A percentile compares a stretch with the other conserved stretches of the same genome.
Conservation (phyloP, 2,329 filamentous ascomycete species). For the Neofusicoccum ribis region DNA sequence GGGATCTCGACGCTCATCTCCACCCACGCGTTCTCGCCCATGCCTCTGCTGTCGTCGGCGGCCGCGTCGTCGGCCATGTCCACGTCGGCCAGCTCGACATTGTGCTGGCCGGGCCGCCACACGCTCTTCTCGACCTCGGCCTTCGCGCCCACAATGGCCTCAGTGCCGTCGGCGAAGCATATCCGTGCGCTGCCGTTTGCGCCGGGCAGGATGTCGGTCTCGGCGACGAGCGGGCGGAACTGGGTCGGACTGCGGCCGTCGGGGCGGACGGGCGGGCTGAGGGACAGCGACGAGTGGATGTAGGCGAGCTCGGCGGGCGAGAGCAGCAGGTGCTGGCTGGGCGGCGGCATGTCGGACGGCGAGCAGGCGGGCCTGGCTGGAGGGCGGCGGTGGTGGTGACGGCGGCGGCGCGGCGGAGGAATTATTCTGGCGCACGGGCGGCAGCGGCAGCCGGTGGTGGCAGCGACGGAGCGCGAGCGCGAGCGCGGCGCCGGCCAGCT, state of each 20-base stretch:
- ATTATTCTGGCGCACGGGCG: slow-evolving; percentile 17
- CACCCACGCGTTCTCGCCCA: slow-evolving; percentile 70
- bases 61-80: slow-evolving; percentile 39
- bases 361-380: not conserved
- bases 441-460: too few species aligned
- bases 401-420: slow-evolving; percentile 4
- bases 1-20: slow-evolving; percentile 92
- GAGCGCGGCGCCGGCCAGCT: not conserved
- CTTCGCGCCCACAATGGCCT: slow-evolving; percentile 94
- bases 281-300: slow-evolving; percentile 81
- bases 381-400: slow-evolving; percentile 18
- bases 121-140: slow-evolving; percentile 82
- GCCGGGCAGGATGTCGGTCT: slow-evolving; percentile 84
- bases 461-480: too few species aligned
- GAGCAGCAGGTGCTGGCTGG: slow-evolving; percentile 65
- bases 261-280: slow-evolving; percentile 80
- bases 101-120: slow-evolving; percentile 30
- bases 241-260: slow-evolving; percentile 81
- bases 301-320: slow-evolving; percentile 96
- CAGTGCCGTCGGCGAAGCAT: slow-evolving; percentile 91
- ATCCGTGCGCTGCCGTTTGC: slow-evolving; percentile 92
- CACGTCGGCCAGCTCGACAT: slow-evolving; percentile 37
- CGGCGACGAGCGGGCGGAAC: slow-evolving; percentile 87
- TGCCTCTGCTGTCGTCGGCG: slow-evolving; percentile 32
- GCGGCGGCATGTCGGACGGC: slow-evolving; percentile 32